phyloP scores from a whole-genome alignment of 768 basidiomycete species.

The Leccinum variicolor region DNA sequence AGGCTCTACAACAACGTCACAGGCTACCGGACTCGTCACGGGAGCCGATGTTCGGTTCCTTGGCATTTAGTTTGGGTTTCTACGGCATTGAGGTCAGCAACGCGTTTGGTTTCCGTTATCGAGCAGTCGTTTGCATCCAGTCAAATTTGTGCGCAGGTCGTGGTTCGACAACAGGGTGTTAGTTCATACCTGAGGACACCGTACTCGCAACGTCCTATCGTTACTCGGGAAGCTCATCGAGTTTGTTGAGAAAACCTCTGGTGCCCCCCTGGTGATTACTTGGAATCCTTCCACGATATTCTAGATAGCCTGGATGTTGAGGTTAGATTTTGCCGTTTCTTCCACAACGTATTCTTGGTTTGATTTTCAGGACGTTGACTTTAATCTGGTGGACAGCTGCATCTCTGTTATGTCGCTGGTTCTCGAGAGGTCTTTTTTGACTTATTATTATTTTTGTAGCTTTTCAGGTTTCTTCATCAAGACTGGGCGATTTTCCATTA shows the following conservation, averaged over 20 bases:
- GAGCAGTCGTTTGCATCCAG: slow-evolving; percentile 51
- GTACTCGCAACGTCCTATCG: slow-evolving; percentile 46
- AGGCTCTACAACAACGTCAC: slow-evolving; percentile 50
- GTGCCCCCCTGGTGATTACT: slow-evolving; percentile 33
- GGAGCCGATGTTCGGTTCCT: slow-evolving; percentile 37
- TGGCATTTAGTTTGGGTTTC: slow-evolving; percentile 58
- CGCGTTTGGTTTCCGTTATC: slow-evolving; percentile 60
- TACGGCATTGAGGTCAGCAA: slow-evolving; percentile 45
- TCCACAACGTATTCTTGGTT: not conserved
- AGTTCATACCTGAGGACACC: slow-evolving; percentile 42
- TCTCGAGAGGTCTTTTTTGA: not conserved
- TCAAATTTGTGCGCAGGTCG: slow-evolving; percentile 39
- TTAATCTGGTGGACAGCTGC: slow-evolving; percentile 63
- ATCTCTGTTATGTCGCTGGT: slow-evolving; percentile 34
- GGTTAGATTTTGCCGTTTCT: slow-evolving; percentile 33
- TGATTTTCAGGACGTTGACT: slow-evolving; percentile 39
- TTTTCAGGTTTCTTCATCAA: slow-evolving; percentile 71
- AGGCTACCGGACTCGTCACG: slow-evolving; percentile 39
- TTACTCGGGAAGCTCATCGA: slow-evolving; percentile 50
- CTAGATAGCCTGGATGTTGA: slow-evolving; percentile 54
- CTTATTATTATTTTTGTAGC: slow-evolving; percentile 35
- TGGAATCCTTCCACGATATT: slow-evolving; percentile 58
- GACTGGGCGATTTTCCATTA: slow-evolving; percentile 71
- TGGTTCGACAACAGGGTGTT: slow-evolving; percentile 33
- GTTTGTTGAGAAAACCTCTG: slow-evolving; percentile 34